phyloP scores from a whole-genome alignment of 2,329 filamentous ascomycete species.

The Phialocephala sp. region DNA sequence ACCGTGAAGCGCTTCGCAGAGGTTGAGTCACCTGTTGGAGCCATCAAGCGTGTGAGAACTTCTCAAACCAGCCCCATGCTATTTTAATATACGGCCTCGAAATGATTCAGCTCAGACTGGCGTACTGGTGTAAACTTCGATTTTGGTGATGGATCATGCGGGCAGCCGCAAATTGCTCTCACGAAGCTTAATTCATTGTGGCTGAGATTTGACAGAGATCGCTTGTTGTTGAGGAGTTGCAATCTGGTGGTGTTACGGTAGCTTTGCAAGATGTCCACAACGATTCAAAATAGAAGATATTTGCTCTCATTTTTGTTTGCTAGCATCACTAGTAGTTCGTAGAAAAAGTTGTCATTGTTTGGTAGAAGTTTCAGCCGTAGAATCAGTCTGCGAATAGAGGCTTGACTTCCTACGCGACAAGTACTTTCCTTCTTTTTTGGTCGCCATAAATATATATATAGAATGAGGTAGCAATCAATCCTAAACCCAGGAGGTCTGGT shows the following conservation, averaged over 20 bases:
- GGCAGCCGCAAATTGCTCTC: neutral
- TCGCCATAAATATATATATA: neutral
- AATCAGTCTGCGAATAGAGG: neutral
- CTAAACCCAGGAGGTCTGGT: neutral
- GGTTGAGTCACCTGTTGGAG: neutral
- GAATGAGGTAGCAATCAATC: neutral
- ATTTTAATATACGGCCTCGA: neutral
- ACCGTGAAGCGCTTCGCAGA: neutral
- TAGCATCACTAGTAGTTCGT: neutral
- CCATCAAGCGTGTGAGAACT: neutral
- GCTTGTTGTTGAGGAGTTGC: neutral
- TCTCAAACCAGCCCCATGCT: slow-evolving; percentile 6
- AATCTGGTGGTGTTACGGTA: neutral
- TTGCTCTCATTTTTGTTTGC: neutral
- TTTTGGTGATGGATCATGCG: neutral
- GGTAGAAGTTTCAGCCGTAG: neutral
- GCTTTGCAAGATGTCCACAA: neutral
- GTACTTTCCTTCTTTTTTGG: neutral
- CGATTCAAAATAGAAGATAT: neutral
- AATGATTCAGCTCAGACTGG: neutral
- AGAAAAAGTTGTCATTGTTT: neutral
- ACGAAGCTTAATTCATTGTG: neutral
- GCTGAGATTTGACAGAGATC: neutral
- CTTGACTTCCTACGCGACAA: neutral
- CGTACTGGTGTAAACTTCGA: neutral